Conservation (phyloP, 805 yeast genomes). For the Candida boidinii region DNA sequence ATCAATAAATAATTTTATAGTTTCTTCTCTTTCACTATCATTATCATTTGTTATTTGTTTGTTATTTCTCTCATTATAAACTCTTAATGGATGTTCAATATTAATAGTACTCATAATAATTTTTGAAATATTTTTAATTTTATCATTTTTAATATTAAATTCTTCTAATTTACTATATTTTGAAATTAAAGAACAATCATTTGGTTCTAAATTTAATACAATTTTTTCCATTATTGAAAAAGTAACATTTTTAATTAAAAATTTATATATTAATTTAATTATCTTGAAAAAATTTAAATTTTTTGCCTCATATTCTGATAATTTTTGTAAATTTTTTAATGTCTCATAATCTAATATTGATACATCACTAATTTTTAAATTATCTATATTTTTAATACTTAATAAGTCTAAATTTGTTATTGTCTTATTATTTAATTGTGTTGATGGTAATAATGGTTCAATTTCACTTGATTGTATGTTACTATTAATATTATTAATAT, state of each 20-base stretch:
- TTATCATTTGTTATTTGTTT: slow-evolving; percentile 7
- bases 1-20: slow-evolving; percentile 15
- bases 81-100: slow-evolving; percentile 43
- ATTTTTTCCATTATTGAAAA: slow-evolving; percentile 31
- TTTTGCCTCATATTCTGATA: not conserved
- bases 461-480: too few species aligned
- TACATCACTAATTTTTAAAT: too few species aligned
- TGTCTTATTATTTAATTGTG: too few species aligned
- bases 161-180: slow-evolving; percentile 35
- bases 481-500: too few species aligned
- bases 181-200: slow-evolving; percentile 45
- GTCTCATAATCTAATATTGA: slow-evolving; percentile 1
- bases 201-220: slow-evolving; percentile 36
- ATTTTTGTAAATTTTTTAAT: slow-evolving; percentile 2
- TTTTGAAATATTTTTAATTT: slow-evolving; percentile 14
- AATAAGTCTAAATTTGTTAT: too few species aligned
- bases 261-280: not conserved
- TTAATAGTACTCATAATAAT: slow-evolving; percentile 33
- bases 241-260: slow-evolving; percentile 7
- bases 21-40: slow-evolving; percentile 9
- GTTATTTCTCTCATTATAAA: slow-evolving; percentile 21
- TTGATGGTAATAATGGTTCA: too few species aligned
- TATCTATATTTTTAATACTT: too few species aligned
- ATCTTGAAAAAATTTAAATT: too few species aligned
- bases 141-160: slow-evolving; percentile 22